Conservation (phyloP, 495 filamentous ascomycete species). For the Lasiosphaeris hirsuta region DNA sequence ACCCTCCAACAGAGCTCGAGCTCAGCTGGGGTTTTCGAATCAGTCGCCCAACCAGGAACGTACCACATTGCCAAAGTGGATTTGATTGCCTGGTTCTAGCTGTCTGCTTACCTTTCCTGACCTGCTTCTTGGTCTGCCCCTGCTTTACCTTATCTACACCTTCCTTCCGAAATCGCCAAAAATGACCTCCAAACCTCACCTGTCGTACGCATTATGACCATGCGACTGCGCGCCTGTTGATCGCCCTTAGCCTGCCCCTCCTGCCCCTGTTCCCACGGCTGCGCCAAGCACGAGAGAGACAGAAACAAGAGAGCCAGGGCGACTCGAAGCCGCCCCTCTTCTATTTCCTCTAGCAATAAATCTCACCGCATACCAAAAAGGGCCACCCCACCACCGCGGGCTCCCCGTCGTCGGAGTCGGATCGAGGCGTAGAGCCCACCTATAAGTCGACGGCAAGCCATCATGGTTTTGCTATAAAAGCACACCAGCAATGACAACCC, state of each 20-base stretch:
- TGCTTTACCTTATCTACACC: constrained; percentile 9
- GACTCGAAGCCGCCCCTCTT: background rate
- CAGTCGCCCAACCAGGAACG: constrained; percentile 3
- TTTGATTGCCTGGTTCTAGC: background rate
- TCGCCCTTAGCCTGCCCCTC: constrained; percentile 12
- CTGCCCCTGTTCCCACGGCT: constrained; percentile 2
- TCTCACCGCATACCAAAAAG: constrained; percentile 9
- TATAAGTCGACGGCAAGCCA: constrained; percentile 13
- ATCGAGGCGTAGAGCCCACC: constrained; percentile 9
- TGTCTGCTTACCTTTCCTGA: background rate
- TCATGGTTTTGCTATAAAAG: constrained; percentile 32
- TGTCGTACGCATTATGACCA: constrained; percentile 26
- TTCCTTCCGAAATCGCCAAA: constrained; percentile 15
- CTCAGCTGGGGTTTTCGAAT: background rate
- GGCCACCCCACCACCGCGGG: constrained; percentile 8
- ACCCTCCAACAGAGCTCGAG: background rate
- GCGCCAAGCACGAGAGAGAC: constrained; percentile 9
- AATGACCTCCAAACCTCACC: constrained; percentile 23
- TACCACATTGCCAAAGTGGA: background rate
- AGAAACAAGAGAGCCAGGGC: background rate
- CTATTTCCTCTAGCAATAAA: background rate
- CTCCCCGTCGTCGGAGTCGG: constrained; percentile 7
- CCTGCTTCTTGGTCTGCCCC: background rate
- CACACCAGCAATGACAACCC: constrained; percentile 37
- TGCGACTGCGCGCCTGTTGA: constrained; percentile 24